Conservation (phyloP, 164 flowering plant genomes). For the Magnolia kwangsiensis region DNA sequence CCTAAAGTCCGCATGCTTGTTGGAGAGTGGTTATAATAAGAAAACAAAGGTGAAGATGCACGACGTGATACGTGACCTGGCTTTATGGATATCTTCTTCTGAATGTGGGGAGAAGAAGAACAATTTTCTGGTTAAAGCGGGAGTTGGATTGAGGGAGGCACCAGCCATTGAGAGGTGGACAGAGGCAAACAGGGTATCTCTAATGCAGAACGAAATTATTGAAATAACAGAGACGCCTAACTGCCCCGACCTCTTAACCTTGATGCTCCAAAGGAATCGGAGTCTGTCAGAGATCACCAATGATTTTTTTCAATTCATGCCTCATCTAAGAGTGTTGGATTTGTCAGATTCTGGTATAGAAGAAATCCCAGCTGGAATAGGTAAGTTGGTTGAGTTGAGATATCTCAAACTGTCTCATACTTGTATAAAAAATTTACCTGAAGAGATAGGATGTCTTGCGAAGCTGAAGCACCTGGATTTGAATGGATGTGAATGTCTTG, state of each 20-base stretch:
- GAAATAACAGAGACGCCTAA: neutral
- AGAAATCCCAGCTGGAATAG: constrained; percentile 10
- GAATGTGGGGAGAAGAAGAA: neutral
- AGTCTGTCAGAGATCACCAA: neutral
- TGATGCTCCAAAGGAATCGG: constrained; percentile 8
- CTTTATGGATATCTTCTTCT: constrained; percentile 18
- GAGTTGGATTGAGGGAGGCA: neutral
- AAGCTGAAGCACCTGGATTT: constrained; percentile 12
- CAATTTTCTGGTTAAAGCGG: constrained; percentile 7
- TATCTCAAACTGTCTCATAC: constrained; percentile 9
- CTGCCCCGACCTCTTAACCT: constrained; percentile 20
- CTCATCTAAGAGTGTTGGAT: constrained; percentile 15
- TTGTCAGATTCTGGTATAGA: constrained; percentile 7
- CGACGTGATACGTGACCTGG: constrained; percentile 12
- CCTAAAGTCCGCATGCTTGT: constrained; percentile 14
- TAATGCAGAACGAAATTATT: constrained; percentile 8
- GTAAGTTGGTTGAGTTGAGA: constrained; percentile 6
- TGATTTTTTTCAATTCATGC: constrained; percentile 12
- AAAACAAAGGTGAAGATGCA: constrained; percentile 11
- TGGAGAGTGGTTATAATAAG: constrained; percentile 10
- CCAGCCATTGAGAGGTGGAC: constrained; percentile 9
- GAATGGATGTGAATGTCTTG: too few species aligned
- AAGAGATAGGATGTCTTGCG: constrained; percentile 3
- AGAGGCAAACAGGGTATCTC: constrained; percentile 9
- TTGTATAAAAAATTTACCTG: constrained; percentile 1